A percentile compares a stretch with the other conserved stretches of the same genome.
Evolutionary conservation across 1,284 basidiomycete genomes (phyloP).

Genomic region (Agaricales sp.): DNA sequence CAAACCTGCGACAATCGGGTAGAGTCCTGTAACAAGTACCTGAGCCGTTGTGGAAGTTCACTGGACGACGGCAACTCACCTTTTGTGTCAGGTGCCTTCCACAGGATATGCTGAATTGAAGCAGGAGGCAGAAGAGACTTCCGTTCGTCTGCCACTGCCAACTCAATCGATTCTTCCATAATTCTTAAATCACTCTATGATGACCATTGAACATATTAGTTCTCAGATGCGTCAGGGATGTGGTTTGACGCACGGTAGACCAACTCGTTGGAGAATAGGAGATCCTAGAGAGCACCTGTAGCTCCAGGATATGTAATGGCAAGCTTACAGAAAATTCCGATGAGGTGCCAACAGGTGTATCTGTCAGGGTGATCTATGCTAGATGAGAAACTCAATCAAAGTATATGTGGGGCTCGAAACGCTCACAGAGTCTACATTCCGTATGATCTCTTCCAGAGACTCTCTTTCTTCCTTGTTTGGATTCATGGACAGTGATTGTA

Average conservation of each 20-base stretch:
- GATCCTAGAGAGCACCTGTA: neutral
- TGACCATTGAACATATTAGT: too few relatives aligned
- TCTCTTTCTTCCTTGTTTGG: neutral
- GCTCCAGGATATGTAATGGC: neutral
- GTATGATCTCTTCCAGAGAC: neutral
- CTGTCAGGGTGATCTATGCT: too few relatives aligned
- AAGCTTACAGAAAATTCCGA: neutral
- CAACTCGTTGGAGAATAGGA: neutral
- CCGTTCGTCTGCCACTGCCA: constrained; percentile 21
- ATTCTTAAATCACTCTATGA: neutral
- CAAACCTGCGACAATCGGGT: neutral
- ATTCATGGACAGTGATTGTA: neutral
- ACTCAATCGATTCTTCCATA: constrained; percentile 21
- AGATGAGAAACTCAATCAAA: neutral
- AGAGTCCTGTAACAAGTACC: neutral
- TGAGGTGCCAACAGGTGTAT: too few relatives aligned
- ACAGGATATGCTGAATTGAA: constrained; percentile 44
- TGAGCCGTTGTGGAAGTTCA: neutral
- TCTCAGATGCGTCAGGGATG: too few relatives aligned
- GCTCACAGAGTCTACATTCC: neutral
- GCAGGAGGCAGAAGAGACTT: constrained; percentile 32
- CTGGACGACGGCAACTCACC: constrained; percentile 19
- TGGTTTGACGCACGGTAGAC: too few relatives aligned
- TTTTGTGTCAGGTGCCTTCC: constrained; percentile 30
- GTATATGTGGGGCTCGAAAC: neutral